Evolutionary conservation across 345 rosid species (phyloP).

Genomic region (Syzygium aqueum): DNA sequence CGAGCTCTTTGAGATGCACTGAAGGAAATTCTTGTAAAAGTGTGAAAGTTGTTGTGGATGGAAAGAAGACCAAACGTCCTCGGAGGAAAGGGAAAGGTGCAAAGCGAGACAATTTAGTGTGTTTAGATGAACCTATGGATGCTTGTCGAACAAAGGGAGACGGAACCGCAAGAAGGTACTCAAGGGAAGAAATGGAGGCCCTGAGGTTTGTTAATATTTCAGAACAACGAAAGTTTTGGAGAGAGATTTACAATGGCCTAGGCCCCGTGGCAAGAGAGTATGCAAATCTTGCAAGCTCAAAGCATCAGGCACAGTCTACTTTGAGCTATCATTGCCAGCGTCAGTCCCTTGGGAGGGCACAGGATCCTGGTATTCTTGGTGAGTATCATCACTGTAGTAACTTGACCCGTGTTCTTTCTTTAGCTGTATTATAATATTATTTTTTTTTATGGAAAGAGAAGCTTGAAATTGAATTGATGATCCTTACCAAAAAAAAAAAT

Average conservation of each 20-base stretch:
- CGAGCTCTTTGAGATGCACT: constrained; percentile 12
- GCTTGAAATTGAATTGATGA: not conserved
- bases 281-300: constrained; percentile 29
- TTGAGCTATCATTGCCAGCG: constrained; percentile 15
- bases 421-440: not conserved
- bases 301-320: constrained; percentile 25
- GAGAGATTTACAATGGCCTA: constrained; percentile 38
- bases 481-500: no score
- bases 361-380: constrained; percentile 30
- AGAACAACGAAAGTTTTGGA: constrained; percentile 63
- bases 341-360: constrained; percentile 6
- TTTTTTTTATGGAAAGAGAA: not conserved
- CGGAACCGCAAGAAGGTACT: constrained; percentile 23
- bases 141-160: not conserved
- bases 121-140: not conserved
- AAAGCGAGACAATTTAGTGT: constrained; percentile 6
- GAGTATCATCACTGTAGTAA: constrained; percentile 1
- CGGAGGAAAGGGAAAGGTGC: constrained; percentile 29
- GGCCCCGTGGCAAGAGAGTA: constrained; percentile 45
- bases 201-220: constrained; percentile 52
- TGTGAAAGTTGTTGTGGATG: constrained; percentile 21
- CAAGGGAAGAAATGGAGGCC: constrained; percentile 58
- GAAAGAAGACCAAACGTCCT: constrained; percentile 29
- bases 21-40: not conserved
- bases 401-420: not conserved